Percentiles rank a stretch among this genome's conserved stretches.
These are phyloP conservation scores for Chaetomium globosum DNA, from an alignment of 2,329 filamentous ascomycete species.

Conservation along the genomic window DNA sequence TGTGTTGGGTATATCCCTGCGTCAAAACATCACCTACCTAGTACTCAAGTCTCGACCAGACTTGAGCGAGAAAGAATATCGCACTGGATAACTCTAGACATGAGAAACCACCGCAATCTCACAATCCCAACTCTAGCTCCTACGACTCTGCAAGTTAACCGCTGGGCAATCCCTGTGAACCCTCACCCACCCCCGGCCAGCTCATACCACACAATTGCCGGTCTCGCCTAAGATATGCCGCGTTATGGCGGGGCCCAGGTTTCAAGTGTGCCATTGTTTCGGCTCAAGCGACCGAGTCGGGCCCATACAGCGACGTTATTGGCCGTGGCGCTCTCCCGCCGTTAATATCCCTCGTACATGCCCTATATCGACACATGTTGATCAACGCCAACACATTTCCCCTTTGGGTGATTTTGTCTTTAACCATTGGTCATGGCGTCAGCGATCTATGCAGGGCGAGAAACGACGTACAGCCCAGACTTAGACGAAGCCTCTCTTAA, in stretches of 20 bases:
- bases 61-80: too few relatives aligned
- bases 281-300: background rate
- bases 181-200: background rate
- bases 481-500: background rate
- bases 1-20: too few relatives aligned
- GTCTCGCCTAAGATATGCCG: constrained; percentile 5
- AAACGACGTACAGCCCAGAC: background rate
- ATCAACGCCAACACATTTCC: constrained; percentile 5
- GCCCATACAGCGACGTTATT: background rate
- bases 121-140: too few relatives aligned
- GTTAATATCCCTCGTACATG: background rate
- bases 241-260: background rate
- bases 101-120: too few relatives aligned
- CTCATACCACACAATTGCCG: background rate
- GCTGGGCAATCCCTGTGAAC: background rate
- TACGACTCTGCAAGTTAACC: too few relatives aligned
- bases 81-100: too few relatives aligned
- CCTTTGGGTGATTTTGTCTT: background rate
- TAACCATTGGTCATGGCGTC: background rate
- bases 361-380: constrained; percentile 14
- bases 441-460: background rate
- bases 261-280: background rate
- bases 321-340: background rate
- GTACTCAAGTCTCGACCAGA: too few relatives aligned
- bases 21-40: too few relatives aligned